Base-by-base conservation (phyloP, 345 rosid genomes). In the Rhizophora apiculata region DNA sequence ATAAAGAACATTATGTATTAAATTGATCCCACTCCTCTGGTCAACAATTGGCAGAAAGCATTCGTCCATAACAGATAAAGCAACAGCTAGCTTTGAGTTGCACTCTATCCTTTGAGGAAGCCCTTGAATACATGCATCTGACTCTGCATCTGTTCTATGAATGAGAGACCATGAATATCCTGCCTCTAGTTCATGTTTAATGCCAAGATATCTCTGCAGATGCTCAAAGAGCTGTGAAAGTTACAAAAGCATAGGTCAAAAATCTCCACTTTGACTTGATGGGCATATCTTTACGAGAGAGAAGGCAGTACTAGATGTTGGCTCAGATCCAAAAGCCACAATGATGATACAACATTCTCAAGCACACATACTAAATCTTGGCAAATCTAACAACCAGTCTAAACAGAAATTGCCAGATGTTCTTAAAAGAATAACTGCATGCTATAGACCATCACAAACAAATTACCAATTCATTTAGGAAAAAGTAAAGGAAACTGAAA, bases 31-130 rank as follows among this genome's bases (percentile, higher is more conserved):
- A 19, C 80, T 77, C 52, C 80, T 77, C 73, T 76, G 48, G 62
- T 77, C 80, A 68, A 77, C 68, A 57, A 77, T 59, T 6, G 76
- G 80, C 80, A 77, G 72, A 64, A 77, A 77, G 66, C 80, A 77
- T 30, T 77, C 80, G 52, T 77, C 80, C 80, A 77, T 77, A 39
- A 72, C 76, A 77, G 76, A 77, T 66, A 72, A 62, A 49, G 80
- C 76, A 37, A 77, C 73, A 4, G 80, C 76, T 58, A 77, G 72
- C 73, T 77, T 77, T 21, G 80, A 77, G 59, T 72, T 77, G 66
- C 76, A 63, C 65, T 77, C 80, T 43, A 68, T 70, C 68, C 80
- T 68, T 37, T 72, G 76, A 68, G 80, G 73, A 48, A 72, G 62
- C 37, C 76, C 76, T 18, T 56, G 73, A 31, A 26, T 20, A 58